Evolutionary conservation across 2,329 filamentous ascomycete genomes (phyloP).

Genomic region (Dichotomopilus funicola): DNA sequence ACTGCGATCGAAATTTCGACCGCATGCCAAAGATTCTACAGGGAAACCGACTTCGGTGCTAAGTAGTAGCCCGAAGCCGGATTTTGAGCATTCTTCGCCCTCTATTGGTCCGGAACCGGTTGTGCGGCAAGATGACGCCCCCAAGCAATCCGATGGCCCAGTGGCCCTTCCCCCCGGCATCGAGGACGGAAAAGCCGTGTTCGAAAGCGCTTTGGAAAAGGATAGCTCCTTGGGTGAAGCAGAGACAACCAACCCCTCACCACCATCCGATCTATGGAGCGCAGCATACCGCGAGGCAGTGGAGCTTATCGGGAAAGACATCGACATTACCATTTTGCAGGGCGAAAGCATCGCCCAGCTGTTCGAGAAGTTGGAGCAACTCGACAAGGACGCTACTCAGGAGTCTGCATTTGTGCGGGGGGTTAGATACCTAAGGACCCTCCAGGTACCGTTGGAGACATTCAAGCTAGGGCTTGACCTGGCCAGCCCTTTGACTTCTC

Average conservation of each 20-base stretch:
- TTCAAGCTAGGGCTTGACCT: not conserved
- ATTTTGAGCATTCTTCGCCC: too few relatives aligned
- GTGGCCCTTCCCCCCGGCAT: too few relatives aligned
- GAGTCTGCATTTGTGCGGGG: not conserved
- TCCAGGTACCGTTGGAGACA: not conserved
- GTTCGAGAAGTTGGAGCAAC: not conserved
- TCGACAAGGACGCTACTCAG: not conserved
- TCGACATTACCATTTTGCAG: not conserved
- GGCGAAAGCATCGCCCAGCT: not conserved
- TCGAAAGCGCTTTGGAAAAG: not conserved
- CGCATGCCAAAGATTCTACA: not conserved
- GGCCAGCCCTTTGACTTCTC: not conserved
- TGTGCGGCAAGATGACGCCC: too few relatives aligned
- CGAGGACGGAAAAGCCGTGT: not conserved
- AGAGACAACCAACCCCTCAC: not conserved
- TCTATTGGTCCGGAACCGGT: too few relatives aligned
- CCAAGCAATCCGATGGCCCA: not conserved
- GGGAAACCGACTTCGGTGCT: not conserved
- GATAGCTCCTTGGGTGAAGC: not conserved
- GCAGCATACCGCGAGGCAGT: slow-evolving; percentile 6
- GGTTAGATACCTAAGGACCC: not conserved
- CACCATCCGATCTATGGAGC: slow-evolving; percentile 1
- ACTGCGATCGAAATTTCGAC: not conserved
- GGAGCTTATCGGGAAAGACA: not conserved
- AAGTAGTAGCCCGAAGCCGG: too few relatives aligned